A percentile compares a stretch with the other conserved stretches of the same genome.
These are phyloP conservation scores for Pachyrhizus erosus DNA, from an alignment of 306 rosid species.

Conservation along the genomic window DNA sequence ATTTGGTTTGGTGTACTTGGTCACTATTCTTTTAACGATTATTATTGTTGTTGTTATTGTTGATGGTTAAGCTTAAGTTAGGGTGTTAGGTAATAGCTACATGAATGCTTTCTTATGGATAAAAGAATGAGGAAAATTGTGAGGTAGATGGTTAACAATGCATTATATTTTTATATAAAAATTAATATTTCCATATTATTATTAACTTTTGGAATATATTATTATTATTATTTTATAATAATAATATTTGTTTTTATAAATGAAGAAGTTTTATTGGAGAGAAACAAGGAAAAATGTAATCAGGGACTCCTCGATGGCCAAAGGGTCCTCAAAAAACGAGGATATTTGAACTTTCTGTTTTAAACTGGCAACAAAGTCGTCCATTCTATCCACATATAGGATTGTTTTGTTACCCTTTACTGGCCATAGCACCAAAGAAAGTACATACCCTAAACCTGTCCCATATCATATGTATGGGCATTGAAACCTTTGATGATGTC, in stretches of 20 bases:
- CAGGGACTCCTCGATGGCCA: neutral
- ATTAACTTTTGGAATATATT: neutral
- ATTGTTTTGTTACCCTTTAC: neutral
- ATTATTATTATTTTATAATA: neutral
- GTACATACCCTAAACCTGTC: neutral
- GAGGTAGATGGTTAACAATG: slow-evolving; percentile 3
- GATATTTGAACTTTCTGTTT: neutral
- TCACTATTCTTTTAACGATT: neutral
- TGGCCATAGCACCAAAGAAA: neutral
- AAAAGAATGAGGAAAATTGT: slow-evolving; percentile 22
- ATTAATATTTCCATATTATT: neutral
- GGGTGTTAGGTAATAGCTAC: slow-evolving; percentile 23
- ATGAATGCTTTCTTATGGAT: slow-evolving; percentile 33
- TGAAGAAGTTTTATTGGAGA: neutral
- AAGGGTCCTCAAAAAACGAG: neutral
- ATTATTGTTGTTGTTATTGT: neutral
- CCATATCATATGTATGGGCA: slow-evolving; percentile 18
- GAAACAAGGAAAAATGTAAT: neutral
- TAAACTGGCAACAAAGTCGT: neutral
- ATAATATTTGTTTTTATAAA: neutral
- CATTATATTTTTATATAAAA: neutral
- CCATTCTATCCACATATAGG: neutral
- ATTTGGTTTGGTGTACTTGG: slow-evolving; percentile 23
- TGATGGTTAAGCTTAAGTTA: slow-evolving; percentile 8
- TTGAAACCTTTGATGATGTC: slow-evolving; percentile 9